Conservation (phyloP, 2,329 filamentous ascomycete species). For the Phoma sp. region DNA sequence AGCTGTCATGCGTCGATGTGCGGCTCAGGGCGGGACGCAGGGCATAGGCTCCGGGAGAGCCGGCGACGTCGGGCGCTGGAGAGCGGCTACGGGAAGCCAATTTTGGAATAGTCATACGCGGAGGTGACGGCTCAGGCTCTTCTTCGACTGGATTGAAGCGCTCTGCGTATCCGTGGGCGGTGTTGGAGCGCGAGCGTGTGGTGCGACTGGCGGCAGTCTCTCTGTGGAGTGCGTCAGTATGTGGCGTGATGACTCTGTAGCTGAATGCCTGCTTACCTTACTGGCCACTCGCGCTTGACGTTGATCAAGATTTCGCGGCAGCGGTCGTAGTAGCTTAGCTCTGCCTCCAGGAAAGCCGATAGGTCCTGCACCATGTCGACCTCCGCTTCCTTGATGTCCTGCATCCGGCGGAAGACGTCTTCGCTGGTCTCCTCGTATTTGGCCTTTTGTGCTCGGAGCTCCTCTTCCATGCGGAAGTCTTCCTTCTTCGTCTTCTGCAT, state of each 20-base stretch:
- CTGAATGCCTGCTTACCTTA: constrained; percentile 55
- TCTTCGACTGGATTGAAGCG: constrained; percentile 66
- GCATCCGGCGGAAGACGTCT: constrained; percentile 90
- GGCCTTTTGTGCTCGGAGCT: constrained; percentile 86
- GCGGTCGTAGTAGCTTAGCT: constrained; percentile 89
- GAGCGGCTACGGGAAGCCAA: constrained; percentile 55
- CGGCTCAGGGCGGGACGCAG: constrained; percentile 59
- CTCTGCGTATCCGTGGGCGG: constrained; percentile 68
- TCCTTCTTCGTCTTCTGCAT: constrained; percentile 94
- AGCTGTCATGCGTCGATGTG: constrained; percentile 66
- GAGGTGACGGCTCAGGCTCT: constrained; percentile 60
- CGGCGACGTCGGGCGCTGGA: constrained; percentile 36
- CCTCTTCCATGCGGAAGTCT: constrained; percentile 91
- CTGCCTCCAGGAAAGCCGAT: constrained; percentile 81
- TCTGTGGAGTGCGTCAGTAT: constrained; percentile 32
- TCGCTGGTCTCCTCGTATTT: constrained; percentile 97
- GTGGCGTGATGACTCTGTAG: background rate
- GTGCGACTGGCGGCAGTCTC: constrained; percentile 48
- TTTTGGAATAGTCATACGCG: constrained; percentile 55
- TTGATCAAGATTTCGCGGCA: constrained; percentile 83
- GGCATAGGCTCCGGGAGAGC: constrained; percentile 42
- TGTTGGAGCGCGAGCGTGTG: constrained; percentile 67
- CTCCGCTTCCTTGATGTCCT: constrained; percentile 94
- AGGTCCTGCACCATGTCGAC: constrained; percentile 82
- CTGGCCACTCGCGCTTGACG: constrained; percentile 73